Evolutionary conservation across 1,139 yeast genomes (phyloP).

Genomic region (Suhomyces bolitotheri): DNA sequence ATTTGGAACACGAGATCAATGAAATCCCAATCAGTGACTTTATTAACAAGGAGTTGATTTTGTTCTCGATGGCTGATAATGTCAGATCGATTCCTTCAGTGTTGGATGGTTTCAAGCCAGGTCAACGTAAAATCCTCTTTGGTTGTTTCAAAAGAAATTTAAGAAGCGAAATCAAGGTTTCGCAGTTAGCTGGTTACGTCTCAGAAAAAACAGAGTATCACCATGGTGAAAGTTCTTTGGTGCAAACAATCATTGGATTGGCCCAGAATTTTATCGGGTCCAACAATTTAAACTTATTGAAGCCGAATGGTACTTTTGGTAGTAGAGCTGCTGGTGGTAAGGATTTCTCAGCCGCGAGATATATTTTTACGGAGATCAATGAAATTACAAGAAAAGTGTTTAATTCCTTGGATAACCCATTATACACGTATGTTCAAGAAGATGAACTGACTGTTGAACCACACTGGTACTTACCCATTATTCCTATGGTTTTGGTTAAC

Average conservation of each 20-base stretch:
- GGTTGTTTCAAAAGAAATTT: conserved; percentile 87
- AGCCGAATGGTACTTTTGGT: conserved; percentile 97
- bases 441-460: conserved; percentile 96
- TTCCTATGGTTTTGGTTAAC: conserved; percentile 91
- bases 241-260: conserved; percentile 86
- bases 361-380: conserved; percentile 84
- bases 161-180: conserved; percentile 79
- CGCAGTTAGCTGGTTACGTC: conserved; percentile 87
- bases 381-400: conserved; percentile 76
- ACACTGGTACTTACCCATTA: conserved; percentile 88
- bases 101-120: conserved; percentile 95
- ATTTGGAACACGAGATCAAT: conserved; percentile 74
- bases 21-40: conserved; percentile 91
- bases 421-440: conserved; percentile 80
- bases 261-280: conserved; percentile 96
- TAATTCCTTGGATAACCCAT: conserved; percentile 76
- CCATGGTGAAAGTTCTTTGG: conserved; percentile 89
- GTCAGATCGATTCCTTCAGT: conserved; percentile 93
- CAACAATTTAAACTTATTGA: conserved; percentile 78
- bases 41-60: conserved; percentile 90
- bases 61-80: conserved; percentile 96
- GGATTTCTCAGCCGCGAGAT: conserved; percentile 98
- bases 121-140: conserved; percentile 89
- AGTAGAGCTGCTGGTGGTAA: conserved; percentile 97
- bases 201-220: conserved; percentile 92